Percentiles rank a stretch among this genome's conserved stretches.
These are phyloP conservation scores for Colletotrichum sp. DNA, from an alignment of 2,329 filamentous ascomycete species.

Conservation along the genomic window DNA sequence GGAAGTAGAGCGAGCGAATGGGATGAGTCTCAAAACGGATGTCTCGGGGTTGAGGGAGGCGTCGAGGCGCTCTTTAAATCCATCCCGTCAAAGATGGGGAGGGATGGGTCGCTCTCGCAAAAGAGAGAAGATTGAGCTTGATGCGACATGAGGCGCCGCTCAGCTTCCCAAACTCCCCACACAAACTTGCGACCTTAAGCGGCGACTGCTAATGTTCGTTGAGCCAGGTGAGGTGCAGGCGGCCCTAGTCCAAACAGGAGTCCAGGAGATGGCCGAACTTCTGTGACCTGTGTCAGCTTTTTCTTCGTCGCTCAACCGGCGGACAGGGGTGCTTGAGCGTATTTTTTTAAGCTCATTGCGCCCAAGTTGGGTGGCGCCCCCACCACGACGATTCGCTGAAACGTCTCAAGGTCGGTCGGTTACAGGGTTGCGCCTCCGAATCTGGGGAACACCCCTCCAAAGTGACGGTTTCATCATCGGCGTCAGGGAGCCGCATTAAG, in stretches of 20 bases:
- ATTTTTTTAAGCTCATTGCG: not conserved
- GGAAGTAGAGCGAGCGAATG: slow-evolving; percentile 1
- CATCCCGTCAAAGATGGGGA: not conserved
- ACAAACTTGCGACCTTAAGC: slow-evolving; percentile 3
- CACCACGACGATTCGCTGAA: slow-evolving; percentile 14
- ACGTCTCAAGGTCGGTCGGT: slow-evolving; percentile 13
- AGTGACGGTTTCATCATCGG: not conserved
- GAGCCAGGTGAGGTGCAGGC: not conserved
- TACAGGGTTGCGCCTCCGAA: slow-evolving; percentile 10
- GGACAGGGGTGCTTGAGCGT: not conserved
- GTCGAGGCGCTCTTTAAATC: not conserved
- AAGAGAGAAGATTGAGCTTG: slow-evolving; percentile 1
- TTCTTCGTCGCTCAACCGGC: not conserved
- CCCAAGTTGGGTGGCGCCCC: not conserved
- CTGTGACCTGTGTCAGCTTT: slow-evolving; percentile 3
- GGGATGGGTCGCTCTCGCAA: not conserved
- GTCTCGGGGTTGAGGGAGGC: not conserved
- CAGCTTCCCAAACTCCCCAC: not conserved
- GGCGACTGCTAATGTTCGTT: not conserved
- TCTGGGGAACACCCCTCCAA: not conserved
- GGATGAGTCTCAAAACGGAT: not conserved
- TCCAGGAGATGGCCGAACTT: not conserved
- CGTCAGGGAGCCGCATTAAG: not conserved
- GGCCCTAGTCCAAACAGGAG: slow-evolving; percentile 12
- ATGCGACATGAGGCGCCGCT: slow-evolving; percentile 1